A percentile compares a stretch with the other conserved stretches of the same genome.
phyloP scores from a whole-genome alignment of 257 asterid species.

The Craterostigma plantagineum region DNA sequence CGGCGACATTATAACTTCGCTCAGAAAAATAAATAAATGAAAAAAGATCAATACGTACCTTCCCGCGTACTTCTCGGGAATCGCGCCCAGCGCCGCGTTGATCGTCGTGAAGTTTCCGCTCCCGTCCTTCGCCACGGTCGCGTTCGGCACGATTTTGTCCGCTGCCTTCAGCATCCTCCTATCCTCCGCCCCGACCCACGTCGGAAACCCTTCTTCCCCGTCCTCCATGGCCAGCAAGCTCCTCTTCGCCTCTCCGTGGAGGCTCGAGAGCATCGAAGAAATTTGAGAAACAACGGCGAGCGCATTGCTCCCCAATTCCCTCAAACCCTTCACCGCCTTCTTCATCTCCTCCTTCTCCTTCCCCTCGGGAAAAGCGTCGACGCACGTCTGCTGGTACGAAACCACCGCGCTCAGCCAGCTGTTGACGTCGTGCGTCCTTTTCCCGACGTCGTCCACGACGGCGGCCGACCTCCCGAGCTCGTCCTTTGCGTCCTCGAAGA shows the following conservation, averaged over 20 bases:
- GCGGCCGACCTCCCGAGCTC: slow-evolving; percentile 42
- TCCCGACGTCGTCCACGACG: slow-evolving; percentile 7
- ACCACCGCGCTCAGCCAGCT: slow-evolving; percentile 78
- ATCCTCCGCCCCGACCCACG: slow-evolving; percentile 35
- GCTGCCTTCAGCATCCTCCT: slow-evolving; percentile 34
- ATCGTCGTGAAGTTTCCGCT: slow-evolving; percentile 47
- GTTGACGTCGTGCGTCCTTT: slow-evolving; percentile 27
- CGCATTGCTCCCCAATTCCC: slow-evolving; percentile 57
- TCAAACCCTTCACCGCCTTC: slow-evolving; percentile 18
- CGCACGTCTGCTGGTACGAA: slow-evolving; percentile 63
- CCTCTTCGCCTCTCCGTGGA: slow-evolving; percentile 13
- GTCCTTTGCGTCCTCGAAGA: slow-evolving; percentile 44
- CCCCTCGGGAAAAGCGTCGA: slow-evolving; percentile 67
- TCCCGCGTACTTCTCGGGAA: slow-evolving; percentile 40
- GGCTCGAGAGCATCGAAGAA: slow-evolving; percentile 11
- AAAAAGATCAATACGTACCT: no score
- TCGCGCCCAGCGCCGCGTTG: slow-evolving; percentile 41
- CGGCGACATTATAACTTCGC: no score
- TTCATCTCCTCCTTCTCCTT: slow-evolving; percentile 20
- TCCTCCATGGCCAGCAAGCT: slow-evolving; percentile 14
- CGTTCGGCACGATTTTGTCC: slow-evolving; percentile 25
- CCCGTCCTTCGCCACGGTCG: slow-evolving; percentile 64
- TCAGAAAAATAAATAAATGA: no score
- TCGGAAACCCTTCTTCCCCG: slow-evolving; percentile 16
- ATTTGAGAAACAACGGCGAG: slow-evolving; percentile 34